These are phyloP conservation scores for Kappamyces sp. DNA, from an alignment of 192 early-diverging fungal species.

Conservation along the genomic window DNA sequence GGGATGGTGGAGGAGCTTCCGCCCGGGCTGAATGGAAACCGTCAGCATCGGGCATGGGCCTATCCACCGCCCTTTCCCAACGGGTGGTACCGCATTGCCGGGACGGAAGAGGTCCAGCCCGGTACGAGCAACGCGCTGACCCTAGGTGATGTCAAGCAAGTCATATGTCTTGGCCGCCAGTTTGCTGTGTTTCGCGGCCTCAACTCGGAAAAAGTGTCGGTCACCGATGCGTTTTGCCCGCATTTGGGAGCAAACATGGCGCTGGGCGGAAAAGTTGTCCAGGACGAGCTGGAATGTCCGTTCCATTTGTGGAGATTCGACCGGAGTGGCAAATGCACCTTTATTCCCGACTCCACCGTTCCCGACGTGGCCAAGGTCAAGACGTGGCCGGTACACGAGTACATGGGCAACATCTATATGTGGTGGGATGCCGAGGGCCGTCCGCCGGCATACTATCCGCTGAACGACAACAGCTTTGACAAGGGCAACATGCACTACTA, in stretches of 20 bases:
- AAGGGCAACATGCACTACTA: constrained; percentile 8
- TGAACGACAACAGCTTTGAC: constrained; percentile 7
- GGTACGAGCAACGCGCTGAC: background rate
- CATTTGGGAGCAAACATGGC: constrained; percentile 25
- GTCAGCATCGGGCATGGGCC: constrained; percentile 14
- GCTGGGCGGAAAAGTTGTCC: constrained; percentile 21
- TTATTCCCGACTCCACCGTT: constrained; percentile 17
- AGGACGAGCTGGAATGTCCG: constrained; percentile 21
- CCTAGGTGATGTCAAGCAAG: constrained; percentile 5
- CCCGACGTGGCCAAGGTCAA: constrained; percentile 13
- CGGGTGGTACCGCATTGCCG: constrained; percentile 21
- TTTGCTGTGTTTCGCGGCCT: constrained; percentile 27
- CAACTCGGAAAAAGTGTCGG: constrained; percentile 10
- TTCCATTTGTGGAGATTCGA: constrained; percentile 25
- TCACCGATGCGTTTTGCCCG: constrained; percentile 23
- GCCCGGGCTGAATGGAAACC: background rate
- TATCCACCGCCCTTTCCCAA: constrained; percentile 23
- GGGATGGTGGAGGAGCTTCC: constrained; percentile 5
- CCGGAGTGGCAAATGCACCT: constrained; percentile 20
- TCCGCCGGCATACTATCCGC: constrained; percentile 12
- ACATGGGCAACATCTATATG: constrained; percentile 15
- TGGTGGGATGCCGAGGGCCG: constrained; percentile 21
- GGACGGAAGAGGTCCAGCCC: constrained; percentile 18
- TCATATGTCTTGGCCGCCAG: constrained; percentile 18
- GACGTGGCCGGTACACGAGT: constrained; percentile 14